Conservation (phyloP, 2,329 filamentous ascomycete genomes). For the Zasmidium citrigriseum region DNA sequence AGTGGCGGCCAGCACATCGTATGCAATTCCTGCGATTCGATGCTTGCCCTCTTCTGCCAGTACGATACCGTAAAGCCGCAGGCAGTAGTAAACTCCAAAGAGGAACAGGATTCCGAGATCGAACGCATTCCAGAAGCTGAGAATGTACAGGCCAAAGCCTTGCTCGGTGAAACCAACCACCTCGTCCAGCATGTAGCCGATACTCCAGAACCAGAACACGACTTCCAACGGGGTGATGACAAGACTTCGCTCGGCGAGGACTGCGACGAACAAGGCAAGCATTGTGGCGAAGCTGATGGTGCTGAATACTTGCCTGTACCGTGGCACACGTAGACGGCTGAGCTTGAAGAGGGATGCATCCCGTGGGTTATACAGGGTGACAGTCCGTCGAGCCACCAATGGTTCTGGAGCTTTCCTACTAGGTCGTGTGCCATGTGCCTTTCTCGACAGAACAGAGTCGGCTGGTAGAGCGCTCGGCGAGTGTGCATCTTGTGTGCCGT, state of each 20-base stretch:
- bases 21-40: slow-evolving; percentile 78
- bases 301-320: slow-evolving; percentile 87
- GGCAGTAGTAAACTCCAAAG: slow-evolving; percentile 84
- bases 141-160: slow-evolving; percentile 92
- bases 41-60: slow-evolving; percentile 69
- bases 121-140: slow-evolving; percentile 97
- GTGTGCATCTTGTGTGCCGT: slow-evolving; percentile 41
- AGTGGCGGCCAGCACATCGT: slow-evolving; percentile 90
- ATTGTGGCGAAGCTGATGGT: slow-evolving; percentile 84
- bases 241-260: slow-evolving; percentile 72
- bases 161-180: slow-evolving; percentile 96
- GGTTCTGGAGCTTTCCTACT: slow-evolving; percentile 26
- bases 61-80: slow-evolving; percentile 85
- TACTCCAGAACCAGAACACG: slow-evolving; percentile 96
- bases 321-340: slow-evolving; percentile 83
- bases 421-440: slow-evolving; percentile 24
- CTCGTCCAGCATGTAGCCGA: slow-evolving; percentile 95
- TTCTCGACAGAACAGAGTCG: slow-evolving; percentile 31
- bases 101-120: slow-evolving; percentile 86
- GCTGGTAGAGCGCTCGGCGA: slow-evolving; percentile 31
- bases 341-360: slow-evolving; percentile 91
- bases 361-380: slow-evolving; percentile 84
- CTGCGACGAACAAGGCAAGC: slow-evolving; percentile 80
- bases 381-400: slow-evolving; percentile 64
- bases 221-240: slow-evolving; percentile 83